phyloP scores from a whole-genome alignment of 306 rosid species.

The Delonix regia region DNA sequence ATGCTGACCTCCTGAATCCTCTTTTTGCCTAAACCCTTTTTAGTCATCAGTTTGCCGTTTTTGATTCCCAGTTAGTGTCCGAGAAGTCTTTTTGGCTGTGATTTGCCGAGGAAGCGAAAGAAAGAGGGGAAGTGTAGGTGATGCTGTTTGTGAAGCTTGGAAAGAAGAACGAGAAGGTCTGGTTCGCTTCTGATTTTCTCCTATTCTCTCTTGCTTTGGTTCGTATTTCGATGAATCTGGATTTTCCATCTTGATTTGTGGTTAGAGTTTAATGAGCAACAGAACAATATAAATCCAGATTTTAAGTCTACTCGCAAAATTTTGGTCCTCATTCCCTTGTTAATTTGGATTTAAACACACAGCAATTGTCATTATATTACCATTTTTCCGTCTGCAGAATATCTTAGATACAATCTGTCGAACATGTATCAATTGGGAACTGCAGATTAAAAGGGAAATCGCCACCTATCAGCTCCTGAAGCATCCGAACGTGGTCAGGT shows the following conservation, averaged over 20 bases:
- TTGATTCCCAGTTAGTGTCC: not conserved
- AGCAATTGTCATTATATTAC: not conserved
- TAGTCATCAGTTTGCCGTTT: too few species aligned
- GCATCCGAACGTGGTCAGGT: constrained; percentile 85
- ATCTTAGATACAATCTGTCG: not conserved
- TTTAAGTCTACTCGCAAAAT: not conserved
- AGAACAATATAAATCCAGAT: not conserved
- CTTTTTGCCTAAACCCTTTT: too few species aligned
- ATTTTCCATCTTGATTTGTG: not conserved
- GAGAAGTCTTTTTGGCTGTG: too few species aligned
- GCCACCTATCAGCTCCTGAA: constrained; percentile 75
- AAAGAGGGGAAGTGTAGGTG: not conserved
- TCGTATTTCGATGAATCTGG: not conserved
- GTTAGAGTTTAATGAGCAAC: not conserved
- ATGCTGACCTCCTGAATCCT: too few species aligned
- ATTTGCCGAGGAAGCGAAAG: too few species aligned
- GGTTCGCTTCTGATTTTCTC: not conserved
- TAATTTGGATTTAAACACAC: not conserved
- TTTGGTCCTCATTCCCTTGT: not conserved
- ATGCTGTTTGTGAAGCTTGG: constrained; percentile 45
- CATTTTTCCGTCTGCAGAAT: not conserved
- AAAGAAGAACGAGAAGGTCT: constrained; percentile 38
- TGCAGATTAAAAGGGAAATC: constrained; percentile 95
- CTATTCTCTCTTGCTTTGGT: not conserved
- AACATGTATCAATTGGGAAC: constrained; percentile 5